Conservation (phyloP, 306 rosid species). For the Crataegus laevigata region DNA sequence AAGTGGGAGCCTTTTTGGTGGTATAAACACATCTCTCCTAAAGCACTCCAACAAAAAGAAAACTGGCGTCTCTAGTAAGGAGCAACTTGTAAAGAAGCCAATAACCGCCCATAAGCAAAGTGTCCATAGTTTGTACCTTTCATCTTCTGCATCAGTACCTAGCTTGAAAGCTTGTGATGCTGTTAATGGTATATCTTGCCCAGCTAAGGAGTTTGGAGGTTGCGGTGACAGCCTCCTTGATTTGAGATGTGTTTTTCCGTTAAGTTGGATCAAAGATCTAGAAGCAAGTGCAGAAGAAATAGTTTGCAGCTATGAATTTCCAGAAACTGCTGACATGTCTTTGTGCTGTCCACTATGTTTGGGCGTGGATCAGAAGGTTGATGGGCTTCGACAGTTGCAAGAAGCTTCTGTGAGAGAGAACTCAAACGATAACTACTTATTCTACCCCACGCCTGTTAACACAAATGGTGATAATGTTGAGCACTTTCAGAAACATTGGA, state of each 20-base stretch:
- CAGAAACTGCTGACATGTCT: conserved; percentile 66
- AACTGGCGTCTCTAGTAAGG: conserved; percentile 24
- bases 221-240: conserved; percentile 74
- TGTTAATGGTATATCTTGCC: conserved; percentile 44
- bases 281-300: conserved; percentile 91
- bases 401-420: conserved; percentile 68
- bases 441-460: conserved; percentile 53
- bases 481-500: conserved; percentile 98
- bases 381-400: conserved; percentile 40
- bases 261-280: conserved; percentile 71
- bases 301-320: conserved; percentile 96
- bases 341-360: conserved; percentile 66
- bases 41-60: conserved; percentile 32
- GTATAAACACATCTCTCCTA: conserved; percentile 19
- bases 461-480: conserved; percentile 57
- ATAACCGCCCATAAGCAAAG: conserved; percentile 25
- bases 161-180: conserved; percentile 38
- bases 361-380: conserved; percentile 39
- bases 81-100: conserved; percentile 30
- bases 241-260: conserved; percentile 60
- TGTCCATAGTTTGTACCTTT: conserved; percentile 13
- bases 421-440: conserved; percentile 68
- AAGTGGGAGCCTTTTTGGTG: conserved; percentile 35
- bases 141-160: conserved; percentile 29
- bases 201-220: conserved; percentile 55